Percentiles rank a stretch among this genome's conserved stretches.
Evolutionary conservation across 106 monocot species (phyloP).

Genomic region (Dendrobium officinale): DNA sequence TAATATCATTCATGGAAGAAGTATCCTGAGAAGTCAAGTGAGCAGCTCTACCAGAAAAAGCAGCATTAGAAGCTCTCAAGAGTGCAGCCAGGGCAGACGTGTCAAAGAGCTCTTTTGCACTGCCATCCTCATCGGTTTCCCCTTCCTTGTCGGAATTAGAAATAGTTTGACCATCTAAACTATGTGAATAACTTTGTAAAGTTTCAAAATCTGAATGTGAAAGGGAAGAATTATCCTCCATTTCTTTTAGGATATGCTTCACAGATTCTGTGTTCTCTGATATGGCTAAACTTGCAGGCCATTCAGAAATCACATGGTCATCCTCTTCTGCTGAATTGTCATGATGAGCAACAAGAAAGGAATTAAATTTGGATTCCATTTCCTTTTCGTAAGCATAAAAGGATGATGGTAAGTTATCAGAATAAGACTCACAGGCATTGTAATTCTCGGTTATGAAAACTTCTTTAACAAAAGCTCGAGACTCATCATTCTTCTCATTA

Average conservation of each 20-base stretch:
- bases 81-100: slow-evolving; percentile 72
- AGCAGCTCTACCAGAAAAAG: slow-evolving; percentile 32
- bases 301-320: slow-evolving; percentile 14
- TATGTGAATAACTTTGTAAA: slow-evolving; percentile 17
- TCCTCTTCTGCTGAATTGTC: slow-evolving; percentile 40
- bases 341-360: slow-evolving; percentile 4
- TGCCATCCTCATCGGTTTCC: slow-evolving; percentile 54
- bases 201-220: slow-evolving; percentile 18
- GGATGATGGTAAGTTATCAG: too few relatives aligned
- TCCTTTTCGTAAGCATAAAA: background rate
- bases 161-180: slow-evolving; percentile 47
- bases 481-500: slow-evolving; percentile 3
- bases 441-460: background rate
- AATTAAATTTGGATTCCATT: background rate
- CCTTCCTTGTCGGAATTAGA: slow-evolving; percentile 46
- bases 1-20: slow-evolving; percentile 14
- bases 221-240: slow-evolving; percentile 36
- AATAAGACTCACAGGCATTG: background rate
- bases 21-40: slow-evolving; percentile 4
- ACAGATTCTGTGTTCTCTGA: slow-evolving; percentile 40
- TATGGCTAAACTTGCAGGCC: slow-evolving; percentile 43
- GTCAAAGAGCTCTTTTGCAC: slow-evolving; percentile 51
- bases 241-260: slow-evolving; percentile 45
- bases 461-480: background rate
- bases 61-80: slow-evolving; percentile 35